Conservation (phyloP, 208 protist species). For the Crithidia bombi region DNA sequence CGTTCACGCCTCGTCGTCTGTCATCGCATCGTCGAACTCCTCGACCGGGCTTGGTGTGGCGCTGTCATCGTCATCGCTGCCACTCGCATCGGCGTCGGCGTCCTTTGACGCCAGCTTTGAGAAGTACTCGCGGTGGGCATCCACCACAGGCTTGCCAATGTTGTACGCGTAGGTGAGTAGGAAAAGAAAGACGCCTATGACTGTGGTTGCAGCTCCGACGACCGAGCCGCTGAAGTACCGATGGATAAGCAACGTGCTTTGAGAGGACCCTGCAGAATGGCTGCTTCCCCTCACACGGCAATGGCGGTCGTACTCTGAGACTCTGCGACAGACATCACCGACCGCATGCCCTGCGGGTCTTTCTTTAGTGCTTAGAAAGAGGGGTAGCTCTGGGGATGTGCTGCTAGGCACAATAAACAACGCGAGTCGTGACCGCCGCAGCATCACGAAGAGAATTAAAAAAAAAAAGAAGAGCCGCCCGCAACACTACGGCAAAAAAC, state of each 20-base stretch:
- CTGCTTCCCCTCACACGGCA: background rate
- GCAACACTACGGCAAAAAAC: background rate
- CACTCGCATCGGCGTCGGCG: background rate
- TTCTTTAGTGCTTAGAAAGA: conserved; percentile 17
- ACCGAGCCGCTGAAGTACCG: conserved; percentile 50
- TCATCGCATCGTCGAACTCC: conserved; percentile 30
- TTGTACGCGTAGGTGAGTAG: conserved; percentile 61
- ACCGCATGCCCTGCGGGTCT: background rate
- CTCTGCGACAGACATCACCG: conserved; percentile 43
- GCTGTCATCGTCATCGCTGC: background rate
- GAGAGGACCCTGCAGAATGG: background rate
- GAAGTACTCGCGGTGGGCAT: conserved; percentile 52
- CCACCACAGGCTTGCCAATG: conserved; percentile 65
- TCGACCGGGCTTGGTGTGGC: conserved; percentile 10
- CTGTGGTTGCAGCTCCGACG: conserved; percentile 31
- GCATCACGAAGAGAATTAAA: no score
- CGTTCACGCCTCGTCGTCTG: conserved; percentile 24
- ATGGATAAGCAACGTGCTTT: conserved; percentile 15
- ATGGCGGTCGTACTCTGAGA: conserved; percentile 63
- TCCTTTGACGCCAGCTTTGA: background rate
- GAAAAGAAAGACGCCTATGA: conserved; percentile 39
- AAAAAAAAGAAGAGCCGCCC: no score
- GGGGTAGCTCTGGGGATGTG: conserved; percentile 28
- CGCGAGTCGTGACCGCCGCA: conserved; percentile 16
- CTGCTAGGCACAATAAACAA: conserved; percentile 26